A percentile compares a stretch with the other conserved stretches of the same genome.
Conservation (phyloP, 2,329 filamentous ascomycete genomes). For the Uncinocarpus reesii region DNA sequence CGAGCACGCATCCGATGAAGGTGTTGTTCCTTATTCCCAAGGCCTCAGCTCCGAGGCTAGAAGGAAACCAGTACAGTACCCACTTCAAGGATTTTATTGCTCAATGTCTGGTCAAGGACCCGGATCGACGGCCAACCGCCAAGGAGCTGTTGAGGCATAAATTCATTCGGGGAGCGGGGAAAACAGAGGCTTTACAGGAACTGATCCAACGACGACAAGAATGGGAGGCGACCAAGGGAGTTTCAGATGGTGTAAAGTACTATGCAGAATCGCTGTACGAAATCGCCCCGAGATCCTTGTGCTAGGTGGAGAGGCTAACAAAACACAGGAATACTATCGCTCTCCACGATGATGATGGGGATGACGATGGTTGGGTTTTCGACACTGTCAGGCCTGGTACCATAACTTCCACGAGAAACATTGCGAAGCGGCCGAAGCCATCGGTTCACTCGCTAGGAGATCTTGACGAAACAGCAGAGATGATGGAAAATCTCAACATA, state of each 20-base stretch:
- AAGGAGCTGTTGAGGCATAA: conserved; percentile 79
- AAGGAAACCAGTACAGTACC: conserved; percentile 68
- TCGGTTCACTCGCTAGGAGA: conserved; percentile 29
- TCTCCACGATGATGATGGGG: conserved; percentile 60
- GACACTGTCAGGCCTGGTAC: conserved; percentile 74
- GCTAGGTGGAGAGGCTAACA: neutral
- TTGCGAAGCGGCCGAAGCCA: conserved; percentile 38
- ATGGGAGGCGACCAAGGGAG: conserved; percentile 64
- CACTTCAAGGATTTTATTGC: conserved; percentile 93
- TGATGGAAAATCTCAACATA: conserved; percentile 33
- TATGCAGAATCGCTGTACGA: conserved; percentile 80
- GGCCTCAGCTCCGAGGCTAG: conserved; percentile 69
- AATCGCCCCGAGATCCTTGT: neutral
- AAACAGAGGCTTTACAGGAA: conserved; percentile 77
- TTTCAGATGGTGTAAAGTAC: conserved; percentile 63
- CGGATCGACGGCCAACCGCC: conserved; percentile 70
- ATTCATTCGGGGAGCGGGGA: conserved; percentile 79
- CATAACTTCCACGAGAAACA: conserved; percentile 47
- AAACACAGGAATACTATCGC: conserved; percentile 49
- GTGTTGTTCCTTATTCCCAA: conserved; percentile 86
- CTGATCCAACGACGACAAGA: conserved; percentile 70
- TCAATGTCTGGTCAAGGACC: conserved; percentile 84
- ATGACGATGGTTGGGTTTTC: conserved; percentile 86
- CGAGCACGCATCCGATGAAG: conserved; percentile 83
- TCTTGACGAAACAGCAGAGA: conserved; percentile 30